A percentile compares a stretch with the other conserved stretches of the same genome.
Conservation (phyloP, 495 filamentous ascomycete species). For the Trichocladium antarcticum region DNA sequence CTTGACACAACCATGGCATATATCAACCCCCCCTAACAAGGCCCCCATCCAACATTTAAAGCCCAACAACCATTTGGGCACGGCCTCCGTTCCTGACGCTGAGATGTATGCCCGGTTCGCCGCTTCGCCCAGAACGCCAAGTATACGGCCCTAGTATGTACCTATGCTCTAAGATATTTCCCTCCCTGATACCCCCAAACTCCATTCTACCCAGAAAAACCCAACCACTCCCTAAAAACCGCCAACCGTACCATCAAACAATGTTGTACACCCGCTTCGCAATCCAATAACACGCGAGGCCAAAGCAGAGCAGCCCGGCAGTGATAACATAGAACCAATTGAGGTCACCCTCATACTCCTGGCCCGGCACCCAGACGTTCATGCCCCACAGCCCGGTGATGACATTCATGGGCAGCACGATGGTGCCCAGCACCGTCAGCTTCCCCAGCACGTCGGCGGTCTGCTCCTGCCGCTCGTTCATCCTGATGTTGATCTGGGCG, state of each 20-base stretch:
- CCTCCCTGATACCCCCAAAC: too few species aligned
- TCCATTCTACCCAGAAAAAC: not conserved
- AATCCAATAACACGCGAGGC: constrained; percentile 61
- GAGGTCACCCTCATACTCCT: constrained; percentile 48
- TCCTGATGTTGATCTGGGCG: constrained; percentile 81
- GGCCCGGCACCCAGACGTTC: constrained; percentile 93
- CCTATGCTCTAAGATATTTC: too few species aligned
- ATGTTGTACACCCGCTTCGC: constrained; percentile 62
- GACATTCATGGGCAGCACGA: constrained; percentile 96
- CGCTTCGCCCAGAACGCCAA: too few species aligned
- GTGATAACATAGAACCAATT: constrained; percentile 59
- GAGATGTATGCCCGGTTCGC: too few species aligned
- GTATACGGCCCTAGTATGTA: too few species aligned
- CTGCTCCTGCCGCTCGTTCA: constrained; percentile 95
- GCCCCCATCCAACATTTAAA: too few species aligned
- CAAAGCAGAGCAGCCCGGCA: constrained; percentile 63
- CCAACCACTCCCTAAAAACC: not conserved
- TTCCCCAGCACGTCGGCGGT: constrained; percentile 90
- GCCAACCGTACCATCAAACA: constrained; percentile 26
- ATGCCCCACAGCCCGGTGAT: constrained; percentile 98
- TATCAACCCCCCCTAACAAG: too few species aligned
- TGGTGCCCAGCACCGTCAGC: constrained; percentile 90
- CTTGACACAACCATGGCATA: too few species aligned
- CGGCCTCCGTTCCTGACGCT: too few species aligned
- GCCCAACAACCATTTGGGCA: too few species aligned